A percentile compares a stretch with the other conserved stretches of the same genome.
Conservation (phyloP, 1,284 basidiomycete species). For the Ustilago crameri region DNA sequence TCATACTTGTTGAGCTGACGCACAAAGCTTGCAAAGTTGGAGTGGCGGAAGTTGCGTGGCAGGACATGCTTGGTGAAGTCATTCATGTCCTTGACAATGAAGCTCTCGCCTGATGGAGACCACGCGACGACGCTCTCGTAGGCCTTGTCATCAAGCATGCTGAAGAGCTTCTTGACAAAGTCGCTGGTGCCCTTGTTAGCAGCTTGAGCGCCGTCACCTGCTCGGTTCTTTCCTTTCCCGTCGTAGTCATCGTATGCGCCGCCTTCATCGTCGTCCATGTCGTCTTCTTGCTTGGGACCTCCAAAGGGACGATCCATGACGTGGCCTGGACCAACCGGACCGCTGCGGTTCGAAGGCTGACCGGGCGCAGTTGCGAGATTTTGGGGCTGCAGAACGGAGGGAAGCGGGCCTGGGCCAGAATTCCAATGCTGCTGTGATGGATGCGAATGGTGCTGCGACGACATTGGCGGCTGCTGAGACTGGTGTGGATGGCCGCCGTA, state of each 20-base stretch:
- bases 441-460: constrained; percentile 14
- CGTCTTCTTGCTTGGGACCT: constrained; percentile 28
- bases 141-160: constrained; percentile 85
- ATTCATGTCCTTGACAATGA: constrained; percentile 97
- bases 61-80: constrained; percentile 94
- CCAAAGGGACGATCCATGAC: constrained; percentile 21
- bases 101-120: constrained; percentile 86
- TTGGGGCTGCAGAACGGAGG: constrained; percentile 41
- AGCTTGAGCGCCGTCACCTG: constrained; percentile 16
- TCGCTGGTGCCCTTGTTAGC: constrained; percentile 71
- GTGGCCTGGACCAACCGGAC: constrained; percentile 7
- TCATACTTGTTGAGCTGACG: constrained; percentile 96
- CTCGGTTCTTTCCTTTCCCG: constrained; percentile 26
- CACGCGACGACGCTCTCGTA: constrained; percentile 84
- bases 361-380: constrained; percentile 5
- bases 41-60: constrained; percentile 95
- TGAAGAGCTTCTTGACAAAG: constrained; percentile 93
- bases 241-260: constrained; percentile 38
- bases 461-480: constrained; percentile 8
- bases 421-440: constrained; percentile 34
- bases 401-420: constrained; percentile 16
- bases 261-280: constrained; percentile 37
- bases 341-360: constrained; percentile 4
- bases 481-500: constrained; percentile 25
- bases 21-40: constrained; percentile 81